Base-by-base conservation (phyloP, 2,329 filamentous ascomycete genomes). In the Endocalyx cinctus region DNA sequence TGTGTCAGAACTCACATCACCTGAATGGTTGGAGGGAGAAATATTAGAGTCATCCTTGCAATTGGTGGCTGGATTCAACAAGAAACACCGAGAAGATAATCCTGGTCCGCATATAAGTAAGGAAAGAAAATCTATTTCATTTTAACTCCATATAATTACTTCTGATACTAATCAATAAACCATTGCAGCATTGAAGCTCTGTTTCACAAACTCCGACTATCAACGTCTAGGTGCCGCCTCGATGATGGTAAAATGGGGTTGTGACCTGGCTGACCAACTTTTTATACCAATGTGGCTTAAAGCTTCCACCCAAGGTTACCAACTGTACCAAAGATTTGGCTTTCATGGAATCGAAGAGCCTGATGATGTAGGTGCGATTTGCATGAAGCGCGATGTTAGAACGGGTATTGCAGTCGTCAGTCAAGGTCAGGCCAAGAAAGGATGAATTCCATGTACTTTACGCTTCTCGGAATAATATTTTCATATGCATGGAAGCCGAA, bases 201-300 rank as follows among this genome's bases (percentile, higher is more conserved):
- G 66, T 20, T 57, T 63, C 26, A 65, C 62, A 3, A 50, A 61
- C 28, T 52, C 60, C 2, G 51, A 53, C 11, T 57, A 62, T 34
- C 60, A 63, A 29, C 49, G 51, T 28, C 55, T 55, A 6, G 62
- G 62, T 5, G 55, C 56, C 10, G 61, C 48, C 3, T 45, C 47
- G 14, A 41, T 62, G 43, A 42, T 64, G 37, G 34, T 67, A 28
- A 37, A 50, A 18, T 60, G 54, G 52, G 55, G 55, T 4, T 46
- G 52, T n/a, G 49, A 51, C 7, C 52, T 64, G 41, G 59, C 62
- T 12, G 59, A 63, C 29, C 38, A 51, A 8, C 50, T 62, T 3
- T 54, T 56, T 5, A 35, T 66, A n/a, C 51, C 57, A 4, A 46
- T 47, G 1, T 64, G 58, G 30, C 49, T 65, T 12, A 62, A 66